Conservation (phyloP, 495 filamentous ascomycete genomes). For the Xylaria palmicola region DNA sequence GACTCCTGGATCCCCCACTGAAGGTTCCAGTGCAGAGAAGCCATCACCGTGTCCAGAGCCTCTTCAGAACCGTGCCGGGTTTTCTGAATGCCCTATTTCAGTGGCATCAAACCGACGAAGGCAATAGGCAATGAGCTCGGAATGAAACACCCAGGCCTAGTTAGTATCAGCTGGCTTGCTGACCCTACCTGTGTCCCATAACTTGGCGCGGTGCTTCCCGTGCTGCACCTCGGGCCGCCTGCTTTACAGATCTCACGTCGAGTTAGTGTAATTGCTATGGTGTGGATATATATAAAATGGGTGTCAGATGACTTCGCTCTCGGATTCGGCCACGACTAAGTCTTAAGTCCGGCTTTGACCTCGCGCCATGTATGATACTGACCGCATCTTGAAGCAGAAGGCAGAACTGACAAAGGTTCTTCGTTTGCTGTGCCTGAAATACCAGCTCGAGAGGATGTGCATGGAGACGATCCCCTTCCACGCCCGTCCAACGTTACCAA, state of each 20-base stretch:
- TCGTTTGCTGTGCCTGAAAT: background rate
- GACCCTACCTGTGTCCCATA: background rate
- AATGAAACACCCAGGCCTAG: background rate
- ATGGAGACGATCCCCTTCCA: background rate
- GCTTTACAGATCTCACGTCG: background rate
- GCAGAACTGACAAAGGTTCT: background rate
- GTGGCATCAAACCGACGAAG: too few relatives aligned
- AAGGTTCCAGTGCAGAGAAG: background rate
- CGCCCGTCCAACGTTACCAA: background rate
- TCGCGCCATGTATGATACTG: background rate
- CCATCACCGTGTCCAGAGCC: background rate
- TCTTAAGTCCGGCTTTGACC: background rate
- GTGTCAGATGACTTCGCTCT: background rate
- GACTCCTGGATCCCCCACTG: background rate
- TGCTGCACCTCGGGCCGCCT: conserved; percentile 14
- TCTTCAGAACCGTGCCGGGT: background rate
- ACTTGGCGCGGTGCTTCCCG: conserved; percentile 8
- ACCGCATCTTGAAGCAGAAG: background rate
- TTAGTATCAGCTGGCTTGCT: background rate
- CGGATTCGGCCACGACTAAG: background rate
- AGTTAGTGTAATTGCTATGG: background rate
- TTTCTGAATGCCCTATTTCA: background rate
- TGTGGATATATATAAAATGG: background rate
- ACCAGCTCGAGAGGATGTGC: background rate
- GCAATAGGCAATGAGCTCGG: background rate